These are phyloP conservation scores for Collybiopsis luxurians DNA, from an alignment of 768 basidiomycete species.

Conservation along the genomic window DNA sequence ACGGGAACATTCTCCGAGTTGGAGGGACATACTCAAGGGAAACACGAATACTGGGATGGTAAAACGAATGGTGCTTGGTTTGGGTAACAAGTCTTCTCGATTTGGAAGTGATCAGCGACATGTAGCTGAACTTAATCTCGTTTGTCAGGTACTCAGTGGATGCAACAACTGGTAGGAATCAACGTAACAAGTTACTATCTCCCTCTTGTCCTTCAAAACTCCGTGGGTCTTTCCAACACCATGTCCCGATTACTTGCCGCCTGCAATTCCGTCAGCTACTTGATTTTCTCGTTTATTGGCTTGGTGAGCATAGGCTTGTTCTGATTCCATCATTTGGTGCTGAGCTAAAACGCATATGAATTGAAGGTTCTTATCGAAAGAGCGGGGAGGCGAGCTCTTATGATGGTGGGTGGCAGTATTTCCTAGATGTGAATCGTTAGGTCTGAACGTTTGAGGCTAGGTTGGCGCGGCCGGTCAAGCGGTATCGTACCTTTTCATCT, in stretches of 20 bases:
- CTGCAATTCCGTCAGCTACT: conserved; percentile 51
- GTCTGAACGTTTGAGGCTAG: no score
- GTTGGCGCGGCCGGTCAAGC: conserved; percentile 50
- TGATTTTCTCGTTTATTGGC: conserved; percentile 45
- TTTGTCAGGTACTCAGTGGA: conserved; percentile 42
- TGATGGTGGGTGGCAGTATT: no score
- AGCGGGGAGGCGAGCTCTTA: conserved; percentile 45
- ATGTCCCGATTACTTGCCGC: conserved; percentile 46
- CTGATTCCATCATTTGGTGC: no score
- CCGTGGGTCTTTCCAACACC: conserved; percentile 49
- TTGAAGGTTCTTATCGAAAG: conserved; percentile 40
- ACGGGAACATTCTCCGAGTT: conserved; percentile 36
- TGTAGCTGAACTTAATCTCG: neutral
- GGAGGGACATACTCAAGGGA: conserved; percentile 39
- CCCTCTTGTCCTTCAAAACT: conserved; percentile 48
- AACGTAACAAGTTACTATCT: conserved; percentile 48
- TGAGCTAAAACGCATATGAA: neutral
- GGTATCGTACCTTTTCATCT: conserved; percentile 44
- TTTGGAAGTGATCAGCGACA: neutral
- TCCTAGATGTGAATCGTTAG: no score
- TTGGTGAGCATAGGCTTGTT: conserved; percentile 25
- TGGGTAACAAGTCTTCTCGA: conserved; percentile 29
- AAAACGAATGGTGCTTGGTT: conserved; percentile 38
- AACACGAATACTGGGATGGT: conserved; percentile 44
- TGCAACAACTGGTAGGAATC: conserved; percentile 51